Base-by-base conservation (phyloP, 345 rosid species). In the Combretum micranthum region DNA sequence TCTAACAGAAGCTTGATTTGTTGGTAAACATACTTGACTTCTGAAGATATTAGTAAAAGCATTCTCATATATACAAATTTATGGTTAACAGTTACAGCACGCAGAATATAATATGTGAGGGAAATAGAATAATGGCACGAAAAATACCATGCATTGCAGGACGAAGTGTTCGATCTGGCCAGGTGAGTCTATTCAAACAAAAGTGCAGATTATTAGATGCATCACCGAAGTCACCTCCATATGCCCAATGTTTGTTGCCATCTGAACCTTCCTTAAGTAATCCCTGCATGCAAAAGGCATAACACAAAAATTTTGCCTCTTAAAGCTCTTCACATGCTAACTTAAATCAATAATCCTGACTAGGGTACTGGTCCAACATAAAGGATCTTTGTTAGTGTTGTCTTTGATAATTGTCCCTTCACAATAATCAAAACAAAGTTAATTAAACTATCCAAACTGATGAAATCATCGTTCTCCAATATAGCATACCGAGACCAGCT, bases 171-270 rank as follows among this genome's bases (percentile, higher is more conserved):
- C 99, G 75, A 75, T 93, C 94, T 13, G 99, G 99, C 99, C 99
- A 93, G 44, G 50, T 66, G 73, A 93, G 72, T 52, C 99, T 97
- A 54, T 89, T 79, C 73, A 93, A 70, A 74, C 99, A 89, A 72
- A 93, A 93, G 77, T 93, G 89, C 71, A 79, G 71, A 77, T 93
- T 97, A 76, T 93, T 93, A 53, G 97, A 96, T 48, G 69, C 64
- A 66, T 93, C 99, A 69, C 97, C 99, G 69, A 85, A 93, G 80
- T 89, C 91, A 48, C 99, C 99, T 69, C 99, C 99, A 85, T 93
- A 93, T 13, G 97, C 99, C 99, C 99, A 93, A 67, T 59, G 82
- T 63, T 89, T 89, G 52, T 44, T 60, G 51, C 97, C 96, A 72
- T 77, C 82, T 51, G 66, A 68, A 49, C 73, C 64, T 44, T 85